phyloP scores from a whole-genome alignment of 441 rosid genomes.

The Euphorbia schlechtendalii region DNA sequence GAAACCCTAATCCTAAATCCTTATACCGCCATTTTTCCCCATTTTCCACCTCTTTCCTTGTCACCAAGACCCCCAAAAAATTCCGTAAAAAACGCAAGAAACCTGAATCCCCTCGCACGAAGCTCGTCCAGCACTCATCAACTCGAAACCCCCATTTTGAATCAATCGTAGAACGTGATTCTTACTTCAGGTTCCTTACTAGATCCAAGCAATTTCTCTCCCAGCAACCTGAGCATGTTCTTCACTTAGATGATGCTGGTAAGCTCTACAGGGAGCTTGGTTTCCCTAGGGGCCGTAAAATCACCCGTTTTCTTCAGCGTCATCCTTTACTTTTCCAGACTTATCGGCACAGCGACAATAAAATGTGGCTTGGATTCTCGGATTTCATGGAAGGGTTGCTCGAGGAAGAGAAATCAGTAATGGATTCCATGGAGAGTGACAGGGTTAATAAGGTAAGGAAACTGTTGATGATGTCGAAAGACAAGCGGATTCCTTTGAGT shows the following conservation, averaged over 20 bases:
- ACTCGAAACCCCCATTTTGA: conserved; percentile 46
- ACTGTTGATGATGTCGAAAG: conserved; percentile 66
- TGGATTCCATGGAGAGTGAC: conserved; percentile 57
- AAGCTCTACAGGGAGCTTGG: conserved; percentile 78
- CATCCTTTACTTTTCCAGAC: conserved; percentile 57
- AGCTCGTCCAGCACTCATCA: conserved; percentile 45
- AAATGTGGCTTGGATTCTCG: conserved; percentile 71
- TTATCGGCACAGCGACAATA: conserved; percentile 56
- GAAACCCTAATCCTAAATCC: conserved; percentile 21
- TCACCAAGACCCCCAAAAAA: conserved; percentile 67
- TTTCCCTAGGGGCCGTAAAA: conserved; percentile 86
- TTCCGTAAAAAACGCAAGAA: conserved; percentile 43
- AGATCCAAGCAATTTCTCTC: conserved; percentile 55
- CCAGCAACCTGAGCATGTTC: conserved; percentile 50
- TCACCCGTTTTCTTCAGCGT: conserved; percentile 42
- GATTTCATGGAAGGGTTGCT: conserved; percentile 55
- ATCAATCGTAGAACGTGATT: conserved; percentile 47
- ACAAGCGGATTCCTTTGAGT: conserved; percentile 56
- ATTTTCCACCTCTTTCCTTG: conserved; percentile 74
- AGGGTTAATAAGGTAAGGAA: conserved; percentile 53
- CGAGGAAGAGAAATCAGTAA: conserved; percentile 43
- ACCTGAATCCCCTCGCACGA: conserved; percentile 58
- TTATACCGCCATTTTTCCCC: conserved; percentile 32
- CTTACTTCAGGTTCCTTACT: conserved; percentile 57
- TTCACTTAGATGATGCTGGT: conserved; percentile 73